Conservation (phyloP, 163 green algal species). For the Chlamydomonas reinhardtii region DNA sequence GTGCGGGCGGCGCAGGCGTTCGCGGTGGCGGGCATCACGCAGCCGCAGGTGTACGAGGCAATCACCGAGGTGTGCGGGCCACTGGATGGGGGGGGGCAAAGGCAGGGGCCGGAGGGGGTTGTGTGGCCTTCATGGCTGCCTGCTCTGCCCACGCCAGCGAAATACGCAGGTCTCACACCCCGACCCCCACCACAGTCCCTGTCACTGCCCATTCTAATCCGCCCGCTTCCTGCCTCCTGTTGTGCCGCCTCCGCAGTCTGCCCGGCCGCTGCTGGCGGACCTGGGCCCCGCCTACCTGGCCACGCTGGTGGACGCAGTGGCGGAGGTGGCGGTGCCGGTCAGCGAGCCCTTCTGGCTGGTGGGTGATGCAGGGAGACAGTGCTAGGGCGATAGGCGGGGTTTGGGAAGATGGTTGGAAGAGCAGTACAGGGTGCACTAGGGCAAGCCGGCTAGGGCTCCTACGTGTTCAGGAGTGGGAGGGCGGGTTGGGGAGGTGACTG, state of each 20-base stretch:
- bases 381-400: background rate
- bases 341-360: constrained; percentile 36
- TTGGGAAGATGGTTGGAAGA: too few relatives aligned
- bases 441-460: too few relatives aligned
- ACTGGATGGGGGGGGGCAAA: too few relatives aligned
- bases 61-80: constrained; percentile 7
- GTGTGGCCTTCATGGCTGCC: too few relatives aligned
- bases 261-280: constrained; percentile 20
- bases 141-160: too few relatives aligned
- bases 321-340: constrained; percentile 17
- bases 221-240: background rate
- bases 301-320: constrained; percentile 13
- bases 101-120: too few relatives aligned
- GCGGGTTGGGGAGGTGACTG: too few relatives aligned
- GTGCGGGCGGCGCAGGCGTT: constrained; percentile 21
- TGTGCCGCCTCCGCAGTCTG: background rate
- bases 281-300: constrained; percentile 42
- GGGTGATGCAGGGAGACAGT: background rate
- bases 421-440: too few relatives aligned
- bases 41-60: constrained; percentile 12
- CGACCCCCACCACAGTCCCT: too few relatives aligned
- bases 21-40: constrained; percentile 4
- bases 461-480: too few relatives aligned
- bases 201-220: too few relatives aligned
- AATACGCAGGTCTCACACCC: too few relatives aligned